These are phyloP conservation scores for Pythium insidiosum DNA, from an alignment of 352 stramenopile genomes.

Conservation along the genomic window DNA sequence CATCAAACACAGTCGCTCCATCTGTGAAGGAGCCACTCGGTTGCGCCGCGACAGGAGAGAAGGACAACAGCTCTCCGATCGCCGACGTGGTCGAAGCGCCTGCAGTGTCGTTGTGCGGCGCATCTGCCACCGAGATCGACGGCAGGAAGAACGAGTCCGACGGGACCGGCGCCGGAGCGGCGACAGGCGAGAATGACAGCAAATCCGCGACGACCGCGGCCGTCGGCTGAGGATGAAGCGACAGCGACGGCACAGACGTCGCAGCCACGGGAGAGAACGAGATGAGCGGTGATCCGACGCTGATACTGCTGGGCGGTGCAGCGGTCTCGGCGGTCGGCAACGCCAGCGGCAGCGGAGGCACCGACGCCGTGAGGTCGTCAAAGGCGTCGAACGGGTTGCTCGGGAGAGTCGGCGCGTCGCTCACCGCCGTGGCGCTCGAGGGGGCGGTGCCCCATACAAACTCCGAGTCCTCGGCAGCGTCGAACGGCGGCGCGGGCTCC, in stretches of 20 bases:
- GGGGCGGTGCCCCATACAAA: no score
- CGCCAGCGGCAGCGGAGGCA: not conserved
- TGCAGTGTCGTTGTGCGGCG: constrained; percentile 2
- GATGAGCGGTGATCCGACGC: constrained; percentile 12
- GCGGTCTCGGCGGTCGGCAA: not conserved
- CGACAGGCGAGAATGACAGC: not conserved
- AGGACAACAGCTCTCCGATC: constrained; percentile 45
- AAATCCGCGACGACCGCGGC: not conserved
- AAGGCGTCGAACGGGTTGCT: constrained; percentile 11
- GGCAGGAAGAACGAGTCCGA: not conserved
- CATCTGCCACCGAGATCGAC: constrained; percentile 9
- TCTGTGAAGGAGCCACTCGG: no score
- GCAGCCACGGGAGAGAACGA: constrained; percentile 13
- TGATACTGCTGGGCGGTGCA: not conserved
- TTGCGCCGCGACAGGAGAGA: constrained; percentile 50
- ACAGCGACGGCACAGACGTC: not conserved
- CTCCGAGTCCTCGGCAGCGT: not conserved
- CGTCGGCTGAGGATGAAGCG: not conserved
- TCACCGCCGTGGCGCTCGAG: not conserved
- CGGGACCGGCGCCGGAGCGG: not conserved
- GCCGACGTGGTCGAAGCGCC: not conserved
- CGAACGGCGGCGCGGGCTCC: not conserved
- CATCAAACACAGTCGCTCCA: no score
- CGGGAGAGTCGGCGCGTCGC: not conserved
- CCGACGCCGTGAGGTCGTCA: constrained; percentile 4